Percentiles rank a stretch among this genome's conserved stretches.
These are phyloP conservation scores for Dimargaris cristalligena DNA, from an alignment of 192 early-diverging fungal species.

Conservation along the genomic window DNA sequence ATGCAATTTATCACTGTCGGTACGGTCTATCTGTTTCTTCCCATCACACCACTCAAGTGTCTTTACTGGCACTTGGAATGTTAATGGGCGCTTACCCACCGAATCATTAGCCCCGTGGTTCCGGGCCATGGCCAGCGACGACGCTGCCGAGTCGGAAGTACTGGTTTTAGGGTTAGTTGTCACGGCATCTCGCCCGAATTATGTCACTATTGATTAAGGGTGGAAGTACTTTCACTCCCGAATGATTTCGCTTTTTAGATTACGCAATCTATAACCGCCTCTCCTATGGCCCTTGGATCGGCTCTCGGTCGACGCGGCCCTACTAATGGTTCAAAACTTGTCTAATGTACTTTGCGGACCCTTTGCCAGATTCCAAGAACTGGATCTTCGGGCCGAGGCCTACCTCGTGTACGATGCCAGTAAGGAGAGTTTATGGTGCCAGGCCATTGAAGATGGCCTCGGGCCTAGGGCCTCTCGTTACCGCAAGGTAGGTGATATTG, in stretches of 20 bases:
- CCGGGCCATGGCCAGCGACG: constrained; percentile 19
- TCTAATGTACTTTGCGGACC: constrained; percentile 24
- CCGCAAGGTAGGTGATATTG: constrained; percentile 28
- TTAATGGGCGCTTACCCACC: constrained; percentile 53
- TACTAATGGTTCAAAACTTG: neutral
- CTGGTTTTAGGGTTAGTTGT: constrained; percentile 6
- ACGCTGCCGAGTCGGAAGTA: constrained; percentile 16
- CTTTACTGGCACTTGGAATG: constrained; percentile 84
- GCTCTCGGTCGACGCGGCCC: no score
- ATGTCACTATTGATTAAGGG: no score
- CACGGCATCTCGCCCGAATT: no score
- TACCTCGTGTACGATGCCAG: constrained; percentile 63
- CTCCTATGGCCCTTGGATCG: no score
- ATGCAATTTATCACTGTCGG: no score
- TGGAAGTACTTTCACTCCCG: no score
- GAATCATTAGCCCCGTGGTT: constrained; percentile 49
- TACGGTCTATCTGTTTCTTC: no score
- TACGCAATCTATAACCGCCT: no score
- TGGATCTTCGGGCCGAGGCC: constrained; percentile 72
- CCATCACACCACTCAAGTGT: no score
- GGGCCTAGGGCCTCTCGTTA: constrained; percentile 31
- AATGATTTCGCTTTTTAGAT: no score
- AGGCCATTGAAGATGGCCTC: constrained; percentile 50
- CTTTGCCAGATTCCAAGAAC: constrained; percentile 72
- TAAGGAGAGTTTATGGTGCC: constrained; percentile 69